Evolutionary conservation across 78 protist species (phyloP).

Genomic region (Protostelium mycophagum): DNA sequence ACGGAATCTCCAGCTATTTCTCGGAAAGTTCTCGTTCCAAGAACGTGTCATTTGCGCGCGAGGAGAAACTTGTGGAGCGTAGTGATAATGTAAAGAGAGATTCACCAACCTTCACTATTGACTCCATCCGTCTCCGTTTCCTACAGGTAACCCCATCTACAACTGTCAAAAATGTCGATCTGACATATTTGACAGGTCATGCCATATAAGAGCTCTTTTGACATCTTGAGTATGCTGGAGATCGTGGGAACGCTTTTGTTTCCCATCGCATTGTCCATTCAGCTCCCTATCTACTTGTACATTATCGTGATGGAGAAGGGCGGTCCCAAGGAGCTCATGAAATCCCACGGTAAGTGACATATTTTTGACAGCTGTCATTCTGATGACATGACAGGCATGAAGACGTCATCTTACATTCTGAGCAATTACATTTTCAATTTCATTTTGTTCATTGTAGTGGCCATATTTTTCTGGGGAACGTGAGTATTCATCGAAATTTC

Average conservation of each 20-base stretch:
- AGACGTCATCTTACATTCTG: not conserved
- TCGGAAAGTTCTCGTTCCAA: too few species aligned
- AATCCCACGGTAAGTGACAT: not conserved
- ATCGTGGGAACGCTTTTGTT: not conserved
- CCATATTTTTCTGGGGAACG: not conserved
- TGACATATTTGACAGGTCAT: not conserved
- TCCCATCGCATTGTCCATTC: conserved; percentile 10
- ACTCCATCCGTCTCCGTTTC: not conserved
- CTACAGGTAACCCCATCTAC: not conserved
- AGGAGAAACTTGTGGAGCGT: too few species aligned
- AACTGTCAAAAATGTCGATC: not conserved
- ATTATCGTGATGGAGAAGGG: conserved; percentile 3
- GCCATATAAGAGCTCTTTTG: not conserved
- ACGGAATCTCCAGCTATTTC: too few species aligned
- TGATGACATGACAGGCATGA: conserved; percentile 3
- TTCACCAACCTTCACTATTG: too few species aligned
- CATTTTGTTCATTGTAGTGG: not conserved
- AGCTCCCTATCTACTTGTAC: conserved; percentile 11
- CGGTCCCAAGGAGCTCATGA: not conserved
- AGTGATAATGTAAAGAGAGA: too few species aligned
- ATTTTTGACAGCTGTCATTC: not conserved
- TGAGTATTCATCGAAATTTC: not conserved
- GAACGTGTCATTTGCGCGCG: too few species aligned
- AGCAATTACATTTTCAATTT: conserved; percentile 5
- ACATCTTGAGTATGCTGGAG: not conserved